These are phyloP conservation scores for Solanum lignicaule DNA, from an alignment of 257 asterid genomes.

Conservation along the genomic window DNA sequence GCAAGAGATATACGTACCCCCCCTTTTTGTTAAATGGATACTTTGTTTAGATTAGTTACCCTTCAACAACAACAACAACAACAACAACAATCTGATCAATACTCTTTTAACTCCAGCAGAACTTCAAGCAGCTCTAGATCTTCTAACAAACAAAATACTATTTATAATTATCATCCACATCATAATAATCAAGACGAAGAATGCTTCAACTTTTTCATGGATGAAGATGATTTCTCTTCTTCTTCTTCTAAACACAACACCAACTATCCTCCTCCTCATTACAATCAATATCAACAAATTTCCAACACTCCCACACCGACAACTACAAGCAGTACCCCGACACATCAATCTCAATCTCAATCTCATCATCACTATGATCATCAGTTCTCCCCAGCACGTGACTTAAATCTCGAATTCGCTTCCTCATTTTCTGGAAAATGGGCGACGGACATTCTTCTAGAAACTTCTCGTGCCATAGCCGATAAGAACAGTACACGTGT, in stretches of 20 bases:
- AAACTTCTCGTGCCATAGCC: conserved; percentile 60
- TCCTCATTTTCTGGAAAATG: conserved; percentile 43
- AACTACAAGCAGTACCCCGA: conserved; percentile 34
- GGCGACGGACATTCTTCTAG: conserved; percentile 70
- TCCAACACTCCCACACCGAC: conserved; percentile 40
- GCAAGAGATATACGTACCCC: neutral
- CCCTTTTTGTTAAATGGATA: conserved; percentile 63
- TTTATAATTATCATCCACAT: conserved; percentile 1
- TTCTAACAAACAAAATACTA: conserved; percentile 29
- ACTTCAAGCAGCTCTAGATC: conserved; percentile 78
- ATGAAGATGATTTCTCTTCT: conserved; percentile 83
- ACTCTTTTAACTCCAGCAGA: conserved; percentile 58
- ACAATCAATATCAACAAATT: conserved; percentile 4
- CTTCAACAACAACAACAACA: conserved; percentile 24
- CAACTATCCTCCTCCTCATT: conserved; percentile 11
- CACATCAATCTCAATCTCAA: conserved; percentile 10
- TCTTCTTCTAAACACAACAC: conserved; percentile 57
- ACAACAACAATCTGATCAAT: conserved; percentile 44
- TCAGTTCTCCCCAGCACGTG: conserved; percentile 32
- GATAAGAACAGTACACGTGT: conserved; percentile 46
- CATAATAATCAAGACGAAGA: conserved; percentile 48
- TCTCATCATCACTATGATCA: conserved; percentile 18
- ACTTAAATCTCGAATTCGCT: conserved; percentile 46
- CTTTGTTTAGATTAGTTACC: conserved; percentile 83
- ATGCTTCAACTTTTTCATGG: conserved; percentile 99